phyloP scores from a whole-genome alignment of 2,329 filamentous ascomycete species.

The Colletotrichum sansevieriae region DNA sequence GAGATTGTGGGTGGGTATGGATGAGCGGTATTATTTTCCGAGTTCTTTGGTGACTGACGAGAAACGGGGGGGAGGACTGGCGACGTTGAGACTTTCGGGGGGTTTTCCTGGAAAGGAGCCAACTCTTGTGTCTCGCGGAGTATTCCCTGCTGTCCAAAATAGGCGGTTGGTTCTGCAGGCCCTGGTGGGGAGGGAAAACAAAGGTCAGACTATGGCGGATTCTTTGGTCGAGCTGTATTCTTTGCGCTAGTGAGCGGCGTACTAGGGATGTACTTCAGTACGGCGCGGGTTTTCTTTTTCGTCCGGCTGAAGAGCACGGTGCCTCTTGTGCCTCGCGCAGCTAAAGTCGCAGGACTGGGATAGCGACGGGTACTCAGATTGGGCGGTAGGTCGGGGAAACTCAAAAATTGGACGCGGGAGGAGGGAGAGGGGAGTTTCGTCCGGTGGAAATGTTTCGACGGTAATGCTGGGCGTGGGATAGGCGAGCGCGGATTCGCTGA shows the following conservation, averaged over 20 bases:
- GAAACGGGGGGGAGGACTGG: conserved; percentile 2
- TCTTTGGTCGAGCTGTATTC: conserved; percentile 39
- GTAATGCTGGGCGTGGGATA: conserved; percentile 18
- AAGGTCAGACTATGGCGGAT: conserved; percentile 35
- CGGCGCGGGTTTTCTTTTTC: conserved; percentile 34
- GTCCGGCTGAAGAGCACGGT: conserved; percentile 36
- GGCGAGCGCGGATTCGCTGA: conserved; percentile 37
- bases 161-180: conserved; percentile 18
- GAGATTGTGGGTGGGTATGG: conserved; percentile 4
- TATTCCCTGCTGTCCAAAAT: conserved; percentile 12
- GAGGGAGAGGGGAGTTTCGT: conserved; percentile 29
- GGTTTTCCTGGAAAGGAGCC: conserved; percentile 17
- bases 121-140: conserved; percentile 32
- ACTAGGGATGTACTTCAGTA: background rate
- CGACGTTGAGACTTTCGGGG: conserved; percentile 18
- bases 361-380: conserved; percentile 30
- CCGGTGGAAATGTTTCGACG: conserved; percentile 40
- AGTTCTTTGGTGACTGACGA: conserved; percentile 18
- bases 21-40: conserved; percentile 17
- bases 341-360: conserved; percentile 41
- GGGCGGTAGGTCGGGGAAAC: conserved; percentile 36
- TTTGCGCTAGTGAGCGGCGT: conserved; percentile 36
- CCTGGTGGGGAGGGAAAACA: conserved; percentile 38
- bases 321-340: conserved; percentile 38
- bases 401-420: conserved; percentile 28